These are phyloP conservation scores for Spathaspora gorwiae DNA, from an alignment of 805 yeast genomes.

Conservation along the genomic window DNA sequence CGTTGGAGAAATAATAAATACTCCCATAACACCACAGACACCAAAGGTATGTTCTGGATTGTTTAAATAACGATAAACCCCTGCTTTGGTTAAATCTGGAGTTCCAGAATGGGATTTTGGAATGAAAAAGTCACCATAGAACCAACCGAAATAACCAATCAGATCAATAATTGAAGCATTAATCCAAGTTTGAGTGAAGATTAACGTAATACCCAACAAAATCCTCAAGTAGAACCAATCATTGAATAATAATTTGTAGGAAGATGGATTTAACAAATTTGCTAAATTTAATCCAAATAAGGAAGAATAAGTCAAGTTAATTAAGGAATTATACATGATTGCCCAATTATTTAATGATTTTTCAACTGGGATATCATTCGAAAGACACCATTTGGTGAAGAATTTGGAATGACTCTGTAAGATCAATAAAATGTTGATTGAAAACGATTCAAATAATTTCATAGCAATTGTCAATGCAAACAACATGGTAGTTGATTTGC, in stretches of 20 bases:
- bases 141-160: slow-evolving; percentile 86
- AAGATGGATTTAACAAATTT: slow-evolving; percentile 13
- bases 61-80: slow-evolving; percentile 76
- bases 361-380: slow-evolving; percentile 59
- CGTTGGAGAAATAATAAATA: slow-evolving; percentile 54
- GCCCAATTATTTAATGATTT: slow-evolving; percentile 74
- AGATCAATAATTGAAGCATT: slow-evolving; percentile 62
- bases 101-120: slow-evolving; percentile 39
- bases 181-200: slow-evolving; percentile 64
- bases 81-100: slow-evolving; percentile 60
- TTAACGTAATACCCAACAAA: slow-evolving; percentile 55
- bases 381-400: slow-evolving; percentile 61
- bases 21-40: slow-evolving; percentile 77
- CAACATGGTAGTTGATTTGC: slow-evolving; percentile 17
- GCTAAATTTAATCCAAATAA: slow-evolving; percentile 41
- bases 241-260: slow-evolving; percentile 15
- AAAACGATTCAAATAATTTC: slow-evolving; percentile 47
- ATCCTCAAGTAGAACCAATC: slow-evolving; percentile 47
- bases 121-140: slow-evolving; percentile 79
- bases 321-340: slow-evolving; percentile 49
- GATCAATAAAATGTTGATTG: slow-evolving; percentile 48
- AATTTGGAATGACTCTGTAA: slow-evolving; percentile 57
- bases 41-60: slow-evolving; percentile 81
- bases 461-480: slow-evolving; percentile 41
- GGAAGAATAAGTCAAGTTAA: slow-evolving; percentile 52